A percentile compares a stretch with the other conserved stretches of the same genome.
phyloP scores from a whole-genome alignment of 2,329 filamentous ascomycete species.

The Beauveria brongniartii region DNA sequence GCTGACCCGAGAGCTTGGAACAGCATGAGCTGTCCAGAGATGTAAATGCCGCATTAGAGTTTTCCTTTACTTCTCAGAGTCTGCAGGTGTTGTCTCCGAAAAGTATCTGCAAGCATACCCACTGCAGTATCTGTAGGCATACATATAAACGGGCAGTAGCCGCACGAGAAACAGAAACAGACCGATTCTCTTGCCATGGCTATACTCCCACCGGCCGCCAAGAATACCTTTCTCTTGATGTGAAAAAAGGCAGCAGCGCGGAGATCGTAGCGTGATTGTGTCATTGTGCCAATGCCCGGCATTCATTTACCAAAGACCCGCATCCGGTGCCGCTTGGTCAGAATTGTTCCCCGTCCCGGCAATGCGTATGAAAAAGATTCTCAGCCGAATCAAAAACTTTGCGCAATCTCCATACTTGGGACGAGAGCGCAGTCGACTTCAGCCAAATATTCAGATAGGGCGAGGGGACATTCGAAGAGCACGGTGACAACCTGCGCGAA shows the following conservation, averaged over 20 bases:
- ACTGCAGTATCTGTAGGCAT: too few relatives aligned
- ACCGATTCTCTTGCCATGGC: too few relatives aligned
- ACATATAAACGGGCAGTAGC: not conserved
- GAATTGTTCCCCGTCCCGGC: not conserved
- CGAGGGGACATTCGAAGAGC: too few relatives aligned
- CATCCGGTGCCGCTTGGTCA: not conserved
- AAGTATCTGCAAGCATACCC: not conserved
- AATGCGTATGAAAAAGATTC: not conserved
- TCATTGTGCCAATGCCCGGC: not conserved
- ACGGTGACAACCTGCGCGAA: not conserved
- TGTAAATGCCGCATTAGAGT: not conserved
- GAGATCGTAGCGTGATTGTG: not conserved
- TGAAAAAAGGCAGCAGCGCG: not conserved
- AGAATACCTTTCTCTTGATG: not conserved
- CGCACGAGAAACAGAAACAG: not conserved
- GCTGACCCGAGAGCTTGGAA: not conserved
- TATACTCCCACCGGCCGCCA: not conserved
- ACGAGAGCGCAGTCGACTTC: not conserved
- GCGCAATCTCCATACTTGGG: not conserved
- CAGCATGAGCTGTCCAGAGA: not conserved
- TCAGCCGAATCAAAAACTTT: not conserved
- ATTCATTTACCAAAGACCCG: not conserved
- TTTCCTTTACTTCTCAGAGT: too few relatives aligned
- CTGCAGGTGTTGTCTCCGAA: not conserved
- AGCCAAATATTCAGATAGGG: not conserved